A percentile compares a stretch with the other conserved stretches of the same genome.
phyloP scores from a whole-genome alignment of 495 filamentous ascomycete genomes.

The Podospora pseudopauciseta region DNA sequence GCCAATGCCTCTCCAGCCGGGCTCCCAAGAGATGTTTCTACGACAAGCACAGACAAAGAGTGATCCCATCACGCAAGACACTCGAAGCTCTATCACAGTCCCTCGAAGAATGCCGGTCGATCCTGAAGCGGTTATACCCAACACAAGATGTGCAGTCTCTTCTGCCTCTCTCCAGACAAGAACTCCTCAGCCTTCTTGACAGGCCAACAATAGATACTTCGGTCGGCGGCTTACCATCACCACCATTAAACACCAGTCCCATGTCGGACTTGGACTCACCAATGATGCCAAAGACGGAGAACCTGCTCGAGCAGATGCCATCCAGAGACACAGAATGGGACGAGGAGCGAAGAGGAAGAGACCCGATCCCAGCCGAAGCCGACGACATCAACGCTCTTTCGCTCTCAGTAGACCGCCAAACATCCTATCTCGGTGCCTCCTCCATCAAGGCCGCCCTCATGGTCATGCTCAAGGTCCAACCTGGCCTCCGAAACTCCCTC shows the following conservation, averaged over 20 bases:
- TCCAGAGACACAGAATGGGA: constrained; percentile 55
- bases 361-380: constrained; percentile 62
- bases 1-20: constrained; percentile 55
- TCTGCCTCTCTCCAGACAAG: constrained; percentile 48
- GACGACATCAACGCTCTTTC: constrained; percentile 81
- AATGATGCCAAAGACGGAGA: constrained; percentile 41
- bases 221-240: constrained; percentile 42
- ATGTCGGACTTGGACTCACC: constrained; percentile 44
- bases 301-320: constrained; percentile 55
- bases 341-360: constrained; percentile 52
- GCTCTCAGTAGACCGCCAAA: constrained; percentile 64
- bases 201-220: constrained; percentile 39
- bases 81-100: constrained; percentile 56
- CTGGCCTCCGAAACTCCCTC: constrained; percentile 57
- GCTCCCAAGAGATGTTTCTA: constrained; percentile 58
- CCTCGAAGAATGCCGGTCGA: constrained; percentile 55
- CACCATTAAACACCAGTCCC: constrained; percentile 41
- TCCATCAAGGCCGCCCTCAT: constrained; percentile 78
- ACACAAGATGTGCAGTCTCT: constrained; percentile 50
- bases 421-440: constrained; percentile 77
- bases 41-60: constrained; percentile 57
- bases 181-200: constrained; percentile 51
- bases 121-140: constrained; percentile 53
- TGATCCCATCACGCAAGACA: constrained; percentile 57
- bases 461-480: constrained; percentile 75